Base-by-base conservation (phyloP, 306 rosid species). In the Vachellia pachyceras region DNA sequence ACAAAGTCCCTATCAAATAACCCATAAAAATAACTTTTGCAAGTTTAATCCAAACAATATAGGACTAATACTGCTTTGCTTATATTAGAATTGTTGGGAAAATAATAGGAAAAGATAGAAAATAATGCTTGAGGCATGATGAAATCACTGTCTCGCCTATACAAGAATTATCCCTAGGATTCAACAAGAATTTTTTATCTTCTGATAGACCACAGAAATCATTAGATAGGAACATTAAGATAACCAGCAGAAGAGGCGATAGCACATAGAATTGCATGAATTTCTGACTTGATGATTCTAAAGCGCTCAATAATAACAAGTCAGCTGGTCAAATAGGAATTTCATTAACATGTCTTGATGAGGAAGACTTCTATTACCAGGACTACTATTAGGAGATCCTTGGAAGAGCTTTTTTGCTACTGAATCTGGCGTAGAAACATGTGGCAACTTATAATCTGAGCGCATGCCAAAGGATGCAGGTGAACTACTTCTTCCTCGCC, bases 401-500 rank as follows among this genome's bases (percentile, higher is more conserved):
- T 90, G 79, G 75, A 91, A 89, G 81, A 89, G 95, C 64, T 79
- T 90, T 83, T 85, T 87, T 78, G 22, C 54, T 2, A 75, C 79
- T 73, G 87, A 76, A 45, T 85, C 78, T 39, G 91, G 66, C 75
- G 83, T 84, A 17, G 87, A 58, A 64, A 80, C 77, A 73, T 77
- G 67, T 39, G 91, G 80, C 66, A 89, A 84, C 63, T 82, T 91
- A 65, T 50, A 61, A 68, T 79, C 85, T 40, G 94, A 79, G 68
- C 84, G 84, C 77, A 84, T 82, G 72, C 73, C 79, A 52, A 83
- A 55, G 11, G 94, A 79, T 79, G 94, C 81, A 44, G 94, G 97
- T 76, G 97, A 91, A 74, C 77, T 78, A 77, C 97, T 92, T 85
- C 91, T 89, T 83, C 89, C 91, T 50, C 86, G 87, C 41, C 90